A percentile compares a stretch with the other conserved stretches of the same genome.
phyloP scores from a whole-genome alignment of 306 rosid genomes.

The Crataegus laevigata region DNA sequence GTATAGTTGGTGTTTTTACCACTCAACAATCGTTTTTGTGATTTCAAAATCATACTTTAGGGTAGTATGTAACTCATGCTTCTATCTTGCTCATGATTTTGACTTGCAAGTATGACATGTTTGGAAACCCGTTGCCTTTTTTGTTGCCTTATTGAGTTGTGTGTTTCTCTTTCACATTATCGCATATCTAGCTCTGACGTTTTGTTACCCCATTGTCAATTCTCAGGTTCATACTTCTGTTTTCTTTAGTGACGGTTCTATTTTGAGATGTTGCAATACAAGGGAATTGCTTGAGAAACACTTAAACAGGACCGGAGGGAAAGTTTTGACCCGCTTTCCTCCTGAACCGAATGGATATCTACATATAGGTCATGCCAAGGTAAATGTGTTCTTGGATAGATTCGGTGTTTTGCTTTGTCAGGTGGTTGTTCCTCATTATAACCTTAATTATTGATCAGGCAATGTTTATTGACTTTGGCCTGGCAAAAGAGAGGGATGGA shows the following conservation, averaged over 20 bases:
- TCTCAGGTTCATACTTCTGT: conserved; percentile 91
- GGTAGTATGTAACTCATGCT: background rate
- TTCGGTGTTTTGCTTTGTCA: background rate
- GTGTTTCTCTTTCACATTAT: background rate
- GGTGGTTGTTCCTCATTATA: background rate
- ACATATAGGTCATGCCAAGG: conserved; percentile 99
- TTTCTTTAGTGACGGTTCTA: conserved; percentile 72
- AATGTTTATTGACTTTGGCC: conserved; percentile 92
- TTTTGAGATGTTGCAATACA: conserved; percentile 80
- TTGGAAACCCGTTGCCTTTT: background rate
- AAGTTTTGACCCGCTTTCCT: conserved; percentile 90
- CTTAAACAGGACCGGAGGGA: conserved; percentile 57
- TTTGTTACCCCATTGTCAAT: conserved; percentile 16
- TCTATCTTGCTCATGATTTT: background rate
- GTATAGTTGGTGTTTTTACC: background rate
- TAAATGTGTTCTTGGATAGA: conserved; percentile 8
- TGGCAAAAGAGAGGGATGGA: conserved; percentile 92
- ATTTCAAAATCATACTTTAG: background rate
- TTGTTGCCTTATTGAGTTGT: background rate
- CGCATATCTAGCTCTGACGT: background rate
- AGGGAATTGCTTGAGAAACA: conserved; percentile 77
- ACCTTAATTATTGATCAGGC: conserved; percentile 45
- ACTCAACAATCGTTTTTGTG: background rate
- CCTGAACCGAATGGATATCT: conserved; percentile 99
- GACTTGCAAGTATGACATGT: background rate